Conservation (phyloP, 345 rosid genomes). For the Syzygium oleosum region DNA sequence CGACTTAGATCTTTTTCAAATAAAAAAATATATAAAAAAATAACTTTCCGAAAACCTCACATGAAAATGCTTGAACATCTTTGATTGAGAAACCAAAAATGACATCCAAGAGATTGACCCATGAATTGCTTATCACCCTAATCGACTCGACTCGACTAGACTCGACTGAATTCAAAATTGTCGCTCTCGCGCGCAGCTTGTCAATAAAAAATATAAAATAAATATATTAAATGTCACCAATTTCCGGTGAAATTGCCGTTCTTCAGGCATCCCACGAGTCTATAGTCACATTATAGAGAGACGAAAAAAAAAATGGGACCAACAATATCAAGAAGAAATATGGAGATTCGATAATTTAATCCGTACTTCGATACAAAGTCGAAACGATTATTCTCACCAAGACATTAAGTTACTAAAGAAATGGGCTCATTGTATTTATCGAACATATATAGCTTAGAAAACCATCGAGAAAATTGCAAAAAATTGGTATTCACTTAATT, state of each 20-base stretch:
- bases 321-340: background rate
- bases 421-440: background rate
- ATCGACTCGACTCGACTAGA: background rate
- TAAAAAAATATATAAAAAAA: background rate
- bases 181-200: background rate
- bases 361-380: accelerated
- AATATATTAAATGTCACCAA: background rate
- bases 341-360: background rate
- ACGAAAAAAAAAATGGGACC: background rate
- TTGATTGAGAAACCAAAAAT: background rate
- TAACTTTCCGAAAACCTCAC: background rate
- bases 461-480: background rate
- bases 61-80: background rate
- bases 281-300: background rate
- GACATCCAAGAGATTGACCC: background rate
- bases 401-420: background rate
- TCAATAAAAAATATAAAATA: background rate
- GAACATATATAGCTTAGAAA: background rate
- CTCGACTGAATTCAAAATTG: too few relatives aligned
- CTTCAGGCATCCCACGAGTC: background rate
- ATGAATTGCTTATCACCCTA: background rate
- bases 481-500: background rate
- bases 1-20: background rate
- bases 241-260: background rate
- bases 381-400: background rate